Base-by-base conservation (phyloP, 768 basidiomycete genomes). In the Gelatoporia subvermispora region DNA sequence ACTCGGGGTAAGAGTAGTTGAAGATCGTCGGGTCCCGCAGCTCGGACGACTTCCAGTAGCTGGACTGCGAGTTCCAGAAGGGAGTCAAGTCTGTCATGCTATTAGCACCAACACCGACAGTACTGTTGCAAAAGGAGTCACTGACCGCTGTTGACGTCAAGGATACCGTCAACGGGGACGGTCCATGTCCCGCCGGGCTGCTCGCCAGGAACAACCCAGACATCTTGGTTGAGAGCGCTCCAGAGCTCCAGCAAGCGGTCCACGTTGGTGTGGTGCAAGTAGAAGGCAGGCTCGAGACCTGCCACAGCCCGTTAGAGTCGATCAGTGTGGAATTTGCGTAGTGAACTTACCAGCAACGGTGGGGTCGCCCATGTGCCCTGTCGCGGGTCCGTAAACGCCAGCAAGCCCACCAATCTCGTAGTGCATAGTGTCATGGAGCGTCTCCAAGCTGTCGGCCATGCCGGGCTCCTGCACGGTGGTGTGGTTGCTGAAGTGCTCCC, bases 281-380 rank as follows among this genome's bases (percentile, higher is more conserved):
- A 78, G 66, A 81, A 79, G 51, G 77, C 71, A 0, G 76, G 76
- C 55, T 79, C 78, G 49, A 77, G 75, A 0, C 65, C 77, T 74
- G 45, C 15, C 25, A 20, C 21, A 11, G 18, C 37, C 16, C 20
- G 31, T 52, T 36, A 25, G 22, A 9, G 34, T 20, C n/a, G n/a
- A 17, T 42, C 3, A 18, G 8, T 20, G 18, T 21, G 41, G 16
- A 4, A 42, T 4, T 21, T 21, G 10, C 8, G 22, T 42, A 25
- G 1, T 8, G 22, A 18, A 15, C 46, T 18, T 42, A 73, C 73
- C 73, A 17, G 74, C 73, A n/a, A 70, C 64, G 35, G 66, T 39
- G 5, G 66, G 62, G 45, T 71, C 63, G 5, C 59, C 48, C 73
- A 76, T 76, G 24, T 76, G 72, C 9, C 77, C 73, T 24, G 53